Conservation (phyloP, 163 green algal species). For the Chlorella variabilis region DNA sequence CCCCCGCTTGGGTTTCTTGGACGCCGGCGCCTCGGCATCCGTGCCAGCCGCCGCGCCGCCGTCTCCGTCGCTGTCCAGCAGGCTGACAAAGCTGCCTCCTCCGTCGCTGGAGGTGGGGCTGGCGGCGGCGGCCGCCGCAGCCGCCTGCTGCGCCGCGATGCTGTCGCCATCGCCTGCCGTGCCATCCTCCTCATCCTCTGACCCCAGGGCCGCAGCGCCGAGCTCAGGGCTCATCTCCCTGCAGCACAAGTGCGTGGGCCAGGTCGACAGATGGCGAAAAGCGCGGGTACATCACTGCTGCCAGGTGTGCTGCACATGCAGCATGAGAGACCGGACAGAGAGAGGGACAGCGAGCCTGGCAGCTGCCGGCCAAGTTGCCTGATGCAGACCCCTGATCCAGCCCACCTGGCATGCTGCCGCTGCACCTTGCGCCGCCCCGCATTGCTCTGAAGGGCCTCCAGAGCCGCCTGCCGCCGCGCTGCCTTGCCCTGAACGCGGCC, state of each 20-base stretch:
- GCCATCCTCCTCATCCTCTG: background rate
- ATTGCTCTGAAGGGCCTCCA: background rate
- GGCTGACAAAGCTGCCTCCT: slow-evolving; percentile 14
- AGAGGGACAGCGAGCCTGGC: too few species aligned
- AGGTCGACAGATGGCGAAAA: too few species aligned
- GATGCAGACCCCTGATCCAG: too few species aligned
- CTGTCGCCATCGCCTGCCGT: background rate
- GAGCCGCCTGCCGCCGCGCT: background rate
- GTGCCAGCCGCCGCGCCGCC: background rate
- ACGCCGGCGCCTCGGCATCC: background rate
- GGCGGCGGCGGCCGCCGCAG: background rate
- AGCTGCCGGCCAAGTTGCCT: too few species aligned
- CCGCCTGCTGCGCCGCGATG: background rate
- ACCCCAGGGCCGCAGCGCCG: background rate
- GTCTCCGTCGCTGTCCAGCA: slow-evolving; percentile 12
- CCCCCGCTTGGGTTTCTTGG: slow-evolving; percentile 1
- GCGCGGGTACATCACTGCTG: background rate
- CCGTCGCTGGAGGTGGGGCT: slow-evolving; percentile 15
- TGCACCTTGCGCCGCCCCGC: background rate
- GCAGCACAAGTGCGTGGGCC: background rate
- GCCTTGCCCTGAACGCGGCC: background rate
- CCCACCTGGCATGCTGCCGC: background rate
- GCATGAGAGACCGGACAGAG: too few species aligned
- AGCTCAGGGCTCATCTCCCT: slow-evolving; percentile 14
- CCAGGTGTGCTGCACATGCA: too few species aligned